Base-by-base conservation (phyloP, 768 basidiomycete species). In the Dioszegia crocea region DNA sequence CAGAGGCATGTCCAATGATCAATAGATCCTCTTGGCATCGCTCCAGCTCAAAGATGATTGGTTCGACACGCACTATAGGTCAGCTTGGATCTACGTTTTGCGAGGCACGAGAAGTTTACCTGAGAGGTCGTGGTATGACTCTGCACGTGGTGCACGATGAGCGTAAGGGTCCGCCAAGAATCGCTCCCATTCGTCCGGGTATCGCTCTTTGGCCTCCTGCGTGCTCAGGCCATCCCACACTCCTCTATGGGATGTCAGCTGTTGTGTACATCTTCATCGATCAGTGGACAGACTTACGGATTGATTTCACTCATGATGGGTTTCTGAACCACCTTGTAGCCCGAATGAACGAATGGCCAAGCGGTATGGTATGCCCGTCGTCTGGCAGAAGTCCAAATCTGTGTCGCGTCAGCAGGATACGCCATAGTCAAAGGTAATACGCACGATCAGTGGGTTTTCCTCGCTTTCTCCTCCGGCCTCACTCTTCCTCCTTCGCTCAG, bases 361-460 rank as follows among this genome's bases (percentile, higher is more conserved):
- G 93, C 92, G 2, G 91, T 94, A 72, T 97, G 92, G 71, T 94
- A 87, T 4, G 94, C 89, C 50, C 96, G 82, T 48, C 92, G 82
- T 14, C 96, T 85, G 0, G 96, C 88, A 0, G 92, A 97, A 0
- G 96, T 96, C 96, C 96, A 99, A 39, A 99, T 88, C 93, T 96
- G 70, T 17, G 2, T 16, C 19, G 40, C 24, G 21, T 8, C 46
- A 39, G 24, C 10, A 14, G 17, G 24, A 52, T 38, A 16, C 41
- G 29, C 36, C 14, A 39, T 2, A 21, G 46, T 10, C 12, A 10
- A 17, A 33, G 12, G 0, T 24, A 16, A 24, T 29, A 33, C 41
- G 47, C 31, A 78, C 79, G 2, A 73, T 68, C 23, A 80, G 59
- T 31, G 76, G 73, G 49, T 74, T 75, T 44, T 77, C 73, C 45